Evolutionary conservation across 73 alveolate genomes (phyloP).

Genomic region (Paramecium bursaria): DNA sequence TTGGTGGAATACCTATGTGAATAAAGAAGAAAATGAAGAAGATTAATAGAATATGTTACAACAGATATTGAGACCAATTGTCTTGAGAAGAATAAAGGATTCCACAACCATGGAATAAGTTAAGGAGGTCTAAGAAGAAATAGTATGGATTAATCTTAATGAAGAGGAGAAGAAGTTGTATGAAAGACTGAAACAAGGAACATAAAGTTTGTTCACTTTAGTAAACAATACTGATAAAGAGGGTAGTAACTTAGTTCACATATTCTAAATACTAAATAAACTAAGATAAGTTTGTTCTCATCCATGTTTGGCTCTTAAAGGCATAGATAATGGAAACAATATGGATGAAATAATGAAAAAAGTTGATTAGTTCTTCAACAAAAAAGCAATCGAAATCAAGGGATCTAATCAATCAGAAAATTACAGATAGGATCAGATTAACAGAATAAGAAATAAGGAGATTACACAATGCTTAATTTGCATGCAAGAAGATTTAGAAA

Average conservation of each 20-base stretch:
- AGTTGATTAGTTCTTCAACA: slow-evolving; percentile 15
- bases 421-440: slow-evolving; percentile 1
- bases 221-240: background rate
- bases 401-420: background rate
- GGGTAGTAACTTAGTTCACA: background rate
- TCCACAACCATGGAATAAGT: slow-evolving; percentile 22
- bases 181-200: background rate
- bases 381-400: background rate
- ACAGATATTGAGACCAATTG: slow-evolving; percentile 20
- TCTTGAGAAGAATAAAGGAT: slow-evolving; percentile 57
- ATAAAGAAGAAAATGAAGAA: slow-evolving; percentile 58
- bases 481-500: background rate
- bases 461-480: slow-evolving; percentile 29
- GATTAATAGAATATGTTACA: slow-evolving; percentile 34
- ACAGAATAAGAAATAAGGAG: slow-evolving; percentile 1
- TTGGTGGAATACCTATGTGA: slow-evolving; percentile 64
- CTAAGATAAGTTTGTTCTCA: slow-evolving; percentile 62
- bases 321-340: background rate
- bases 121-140: background rate
- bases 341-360: background rate
- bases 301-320: slow-evolving; percentile 60
- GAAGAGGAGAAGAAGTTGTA: slow-evolving; percentile 7
- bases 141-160: slow-evolving; percentile 10
- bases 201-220: slow-evolving; percentile 25
- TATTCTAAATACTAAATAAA: slow-evolving; percentile 59